These are phyloP conservation scores for Sisymbrium irio DNA, from an alignment of 345 rosid species.

Conservation along the genomic window DNA sequence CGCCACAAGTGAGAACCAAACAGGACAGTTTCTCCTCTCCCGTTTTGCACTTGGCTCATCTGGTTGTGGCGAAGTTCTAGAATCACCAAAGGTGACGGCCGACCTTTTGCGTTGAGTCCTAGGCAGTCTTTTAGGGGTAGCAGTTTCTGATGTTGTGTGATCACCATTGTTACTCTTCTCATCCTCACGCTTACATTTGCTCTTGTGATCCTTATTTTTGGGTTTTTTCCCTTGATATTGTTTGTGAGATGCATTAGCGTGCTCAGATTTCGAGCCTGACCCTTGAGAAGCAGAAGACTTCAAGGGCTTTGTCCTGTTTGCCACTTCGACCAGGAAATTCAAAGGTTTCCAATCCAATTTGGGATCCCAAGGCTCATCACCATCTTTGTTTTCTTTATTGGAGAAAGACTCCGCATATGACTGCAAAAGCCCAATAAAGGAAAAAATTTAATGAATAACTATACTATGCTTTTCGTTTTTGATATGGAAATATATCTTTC, in stretches of 20 bases:
- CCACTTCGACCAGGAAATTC: conserved; percentile 80
- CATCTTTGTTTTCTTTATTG: conserved; percentile 38
- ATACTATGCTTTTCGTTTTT: too few relatives aligned
- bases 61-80: conserved; percentile 48
- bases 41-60: conserved; percentile 47
- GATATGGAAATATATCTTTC: too few relatives aligned
- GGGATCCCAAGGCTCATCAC: conserved; percentile 49
- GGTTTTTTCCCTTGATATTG: conserved; percentile 36
- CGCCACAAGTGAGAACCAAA: conserved; percentile 87
- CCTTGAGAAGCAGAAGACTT: conserved; percentile 63
- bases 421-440: conserved; percentile 42
- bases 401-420: conserved; percentile 40
- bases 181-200: conserved; percentile 42
- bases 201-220: conserved; percentile 48
- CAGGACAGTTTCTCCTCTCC: conserved; percentile 54
- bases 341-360: conserved; percentile 81
- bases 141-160: conserved; percentile 48
- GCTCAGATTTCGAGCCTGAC: conserved; percentile 40
- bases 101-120: conserved; percentile 55
- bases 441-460: background rate
- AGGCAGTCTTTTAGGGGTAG: conserved; percentile 55
- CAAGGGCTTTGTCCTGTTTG: conserved; percentile 66
- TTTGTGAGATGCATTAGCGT: conserved; percentile 26
- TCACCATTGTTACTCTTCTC: conserved; percentile 43
- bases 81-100: conserved; percentile 44